Conservation (phyloP, 352 stramenopile species). For the Pilasporangium apinafurcum region DNA sequence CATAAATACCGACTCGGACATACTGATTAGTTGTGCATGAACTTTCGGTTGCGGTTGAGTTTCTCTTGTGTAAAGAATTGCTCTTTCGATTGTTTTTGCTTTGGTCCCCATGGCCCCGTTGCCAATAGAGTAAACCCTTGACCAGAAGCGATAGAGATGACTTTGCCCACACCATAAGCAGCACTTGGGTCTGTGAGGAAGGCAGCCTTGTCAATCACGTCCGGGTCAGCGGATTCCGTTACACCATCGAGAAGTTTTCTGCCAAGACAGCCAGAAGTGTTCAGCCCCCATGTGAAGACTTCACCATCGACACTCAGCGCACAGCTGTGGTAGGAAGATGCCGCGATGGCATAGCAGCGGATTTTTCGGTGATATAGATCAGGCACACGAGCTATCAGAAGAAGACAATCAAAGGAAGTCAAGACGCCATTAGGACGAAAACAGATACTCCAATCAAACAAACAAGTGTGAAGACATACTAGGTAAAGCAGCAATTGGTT, state of each 20-base stretch:
- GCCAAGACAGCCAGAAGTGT: conserved; percentile 47
- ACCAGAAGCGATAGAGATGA: conserved; percentile 48
- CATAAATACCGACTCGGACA: too few species aligned
- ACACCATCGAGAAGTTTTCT: conserved; percentile 14
- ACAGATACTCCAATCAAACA: neutral
- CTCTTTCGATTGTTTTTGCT: conserved; percentile 19
- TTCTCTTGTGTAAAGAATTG: conserved; percentile 37
- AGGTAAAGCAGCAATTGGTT: conserved; percentile 50
- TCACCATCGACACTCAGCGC: conserved; percentile 45
- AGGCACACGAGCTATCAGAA: conserved; percentile 35
- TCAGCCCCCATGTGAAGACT: conserved; percentile 73
- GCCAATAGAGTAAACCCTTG: conserved; percentile 55
- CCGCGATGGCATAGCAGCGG: conserved; percentile 34
- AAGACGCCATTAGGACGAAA: neutral
- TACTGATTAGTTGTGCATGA: too few species aligned
- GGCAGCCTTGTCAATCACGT: conserved; percentile 22
- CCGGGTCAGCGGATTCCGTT: conserved; percentile 34
- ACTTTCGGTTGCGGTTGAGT: conserved; percentile 37
- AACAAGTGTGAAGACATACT: conserved; percentile 27
- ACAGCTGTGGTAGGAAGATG: conserved; percentile 51
- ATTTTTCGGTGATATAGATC: conserved; percentile 43
- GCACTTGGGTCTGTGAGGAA: conserved; percentile 13
- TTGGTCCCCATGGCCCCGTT: conserved; percentile 34
- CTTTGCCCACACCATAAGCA: conserved; percentile 39
- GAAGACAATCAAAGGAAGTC: neutral